Evolutionary conservation across 257 asterid species (phyloP).

Genomic region (Echium plantagineum): DNA sequence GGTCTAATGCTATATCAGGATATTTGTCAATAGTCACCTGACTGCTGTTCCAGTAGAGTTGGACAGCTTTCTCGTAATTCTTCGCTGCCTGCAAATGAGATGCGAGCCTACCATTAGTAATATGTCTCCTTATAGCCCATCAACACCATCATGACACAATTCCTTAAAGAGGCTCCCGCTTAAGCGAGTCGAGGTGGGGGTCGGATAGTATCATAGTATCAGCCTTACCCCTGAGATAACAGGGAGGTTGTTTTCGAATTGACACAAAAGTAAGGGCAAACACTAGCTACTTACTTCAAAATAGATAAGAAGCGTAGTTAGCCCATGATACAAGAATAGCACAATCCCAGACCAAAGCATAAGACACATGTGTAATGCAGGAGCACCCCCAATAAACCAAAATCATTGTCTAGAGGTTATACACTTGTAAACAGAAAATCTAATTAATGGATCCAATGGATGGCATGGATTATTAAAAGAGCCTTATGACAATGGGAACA

Average conservation of each 20-base stretch:
- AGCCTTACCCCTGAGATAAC: too few species aligned
- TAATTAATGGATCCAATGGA: not conserved
- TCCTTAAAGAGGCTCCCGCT: too few species aligned
- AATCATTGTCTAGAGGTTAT: not conserved
- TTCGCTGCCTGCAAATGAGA: conserved; percentile 62
- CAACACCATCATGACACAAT: too few species aligned
- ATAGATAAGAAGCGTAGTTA: too few species aligned
- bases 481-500: not conserved
- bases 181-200: too few species aligned
- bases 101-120: too few species aligned
- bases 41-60: conserved; percentile 99
- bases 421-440: not conserved
- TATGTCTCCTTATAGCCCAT: too few species aligned
- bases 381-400: not conserved
- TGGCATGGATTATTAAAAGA: not conserved
- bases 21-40: conserved; percentile 48
- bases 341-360: not conserved
- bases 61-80: conserved; percentile 90
- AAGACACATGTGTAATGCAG: not conserved
- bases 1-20: not conserved
- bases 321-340: not conserved
- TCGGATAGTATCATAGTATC: too few species aligned
- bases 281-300: too few species aligned
- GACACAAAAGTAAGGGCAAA: too few species aligned
- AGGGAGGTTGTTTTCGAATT: too few species aligned